phyloP scores from a whole-genome alignment of 345 rosid genomes.

The Acer campestre region DNA sequence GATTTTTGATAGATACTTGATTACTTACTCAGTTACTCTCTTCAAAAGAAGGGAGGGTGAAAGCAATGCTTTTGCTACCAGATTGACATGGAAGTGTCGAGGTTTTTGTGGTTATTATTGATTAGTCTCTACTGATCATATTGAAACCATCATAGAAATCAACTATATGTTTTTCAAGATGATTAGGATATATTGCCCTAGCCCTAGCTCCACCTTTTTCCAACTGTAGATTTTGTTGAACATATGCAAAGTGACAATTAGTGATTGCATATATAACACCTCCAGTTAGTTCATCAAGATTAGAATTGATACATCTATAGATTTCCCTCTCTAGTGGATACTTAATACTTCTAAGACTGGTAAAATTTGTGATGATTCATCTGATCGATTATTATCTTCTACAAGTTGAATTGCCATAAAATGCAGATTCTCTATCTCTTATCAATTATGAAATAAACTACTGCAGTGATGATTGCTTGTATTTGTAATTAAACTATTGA shows the following conservation, averaged over 20 bases:
- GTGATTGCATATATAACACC: too few relatives aligned
- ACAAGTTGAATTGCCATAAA: neutral
- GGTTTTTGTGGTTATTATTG: neutral
- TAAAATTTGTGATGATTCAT: neutral
- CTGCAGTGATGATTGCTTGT: neutral
- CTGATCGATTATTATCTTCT: too few relatives aligned
- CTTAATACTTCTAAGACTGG: neutral
- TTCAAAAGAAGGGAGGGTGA: too few relatives aligned
- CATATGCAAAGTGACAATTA: too few relatives aligned
- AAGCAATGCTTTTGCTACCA: too few relatives aligned
- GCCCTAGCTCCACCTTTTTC: neutral
- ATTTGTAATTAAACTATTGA: too few relatives aligned
- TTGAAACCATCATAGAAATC: neutral
- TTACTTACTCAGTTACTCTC: too few relatives aligned
- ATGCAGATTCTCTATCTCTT: neutral
- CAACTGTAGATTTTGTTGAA: neutral
- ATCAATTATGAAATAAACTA: neutral
- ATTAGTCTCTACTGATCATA: neutral
- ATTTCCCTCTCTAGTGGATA: too few relatives aligned
- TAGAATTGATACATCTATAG: neutral
- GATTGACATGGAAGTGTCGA: neutral
- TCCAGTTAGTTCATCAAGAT: neutral
- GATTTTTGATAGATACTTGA: neutral
- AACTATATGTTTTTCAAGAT: neutral
- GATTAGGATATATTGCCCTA: neutral